Percentiles rank a stretch among this genome's conserved stretches.
These are phyloP conservation scores for Talaromyces thailandensis DNA, from an alignment of 495 filamentous ascomycete genomes.

Conservation along the genomic window DNA sequence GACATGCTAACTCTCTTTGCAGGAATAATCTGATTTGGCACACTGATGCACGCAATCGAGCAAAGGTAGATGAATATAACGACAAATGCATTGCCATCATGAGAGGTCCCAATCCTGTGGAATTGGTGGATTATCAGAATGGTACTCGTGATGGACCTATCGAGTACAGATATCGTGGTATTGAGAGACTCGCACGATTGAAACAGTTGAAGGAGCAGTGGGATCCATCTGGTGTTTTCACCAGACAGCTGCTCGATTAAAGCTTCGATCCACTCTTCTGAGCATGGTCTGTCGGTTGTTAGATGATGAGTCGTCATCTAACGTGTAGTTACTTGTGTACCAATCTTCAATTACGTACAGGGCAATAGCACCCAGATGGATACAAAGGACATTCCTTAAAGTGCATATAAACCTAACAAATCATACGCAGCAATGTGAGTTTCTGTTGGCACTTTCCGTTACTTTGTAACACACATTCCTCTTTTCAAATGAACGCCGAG, in stretches of 20 bases:
- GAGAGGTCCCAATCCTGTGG: background rate
- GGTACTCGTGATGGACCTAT: background rate
- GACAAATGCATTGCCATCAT: background rate
- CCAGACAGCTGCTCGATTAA: background rate
- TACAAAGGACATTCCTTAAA: too few relatives aligned
- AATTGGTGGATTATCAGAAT: background rate
- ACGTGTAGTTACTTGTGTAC: too few relatives aligned
- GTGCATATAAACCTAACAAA: too few relatives aligned
- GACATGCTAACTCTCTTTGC: background rate
- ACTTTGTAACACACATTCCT: too few relatives aligned
- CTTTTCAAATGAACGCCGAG: too few relatives aligned
- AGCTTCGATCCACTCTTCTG: background rate
- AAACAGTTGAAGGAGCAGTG: background rate
- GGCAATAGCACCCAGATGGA: too few relatives aligned
- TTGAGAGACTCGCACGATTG: background rate
- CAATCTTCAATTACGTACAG: too few relatives aligned
- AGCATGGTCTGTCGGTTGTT: too few relatives aligned
- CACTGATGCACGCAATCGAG: background rate
- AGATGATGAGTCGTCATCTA: too few relatives aligned
- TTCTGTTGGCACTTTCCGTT: too few relatives aligned
- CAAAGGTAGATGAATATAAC: background rate
- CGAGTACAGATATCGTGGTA: background rate
- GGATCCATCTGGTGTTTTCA: background rate
- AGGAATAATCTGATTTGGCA: background rate
- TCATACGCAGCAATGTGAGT: too few relatives aligned